These are phyloP conservation scores for Nitzschia palea DNA, from an alignment of 108 stramenopile genomes.

Conservation along the genomic window DNA sequence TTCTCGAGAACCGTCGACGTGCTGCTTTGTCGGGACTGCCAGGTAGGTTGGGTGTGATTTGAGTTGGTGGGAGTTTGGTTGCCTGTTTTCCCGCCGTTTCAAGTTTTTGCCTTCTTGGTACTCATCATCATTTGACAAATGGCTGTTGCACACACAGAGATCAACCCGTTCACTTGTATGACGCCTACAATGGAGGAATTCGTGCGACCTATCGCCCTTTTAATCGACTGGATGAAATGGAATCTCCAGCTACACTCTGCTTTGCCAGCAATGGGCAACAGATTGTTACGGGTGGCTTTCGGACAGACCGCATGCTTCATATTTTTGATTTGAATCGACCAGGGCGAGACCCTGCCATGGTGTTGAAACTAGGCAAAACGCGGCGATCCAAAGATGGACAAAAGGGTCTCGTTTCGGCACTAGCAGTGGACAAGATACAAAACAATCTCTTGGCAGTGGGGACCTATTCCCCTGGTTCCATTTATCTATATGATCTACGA, in stretches of 20 bases:
- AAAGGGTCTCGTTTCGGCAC: slow-evolving; percentile 74
- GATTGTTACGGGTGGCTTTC: slow-evolving; percentile 70
- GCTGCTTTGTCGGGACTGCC: slow-evolving; percentile 48
- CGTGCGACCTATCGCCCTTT: slow-evolving; percentile 80
- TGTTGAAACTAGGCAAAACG: slow-evolving; percentile 70
- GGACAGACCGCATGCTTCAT: slow-evolving; percentile 67
- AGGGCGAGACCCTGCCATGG: slow-evolving; percentile 49
- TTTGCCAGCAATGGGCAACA: slow-evolving; percentile 64
- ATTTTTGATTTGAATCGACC: slow-evolving; percentile 74
- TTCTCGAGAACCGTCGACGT: slow-evolving; percentile 53
- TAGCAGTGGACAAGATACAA: slow-evolving; percentile 33
- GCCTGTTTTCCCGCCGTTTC: not conserved
- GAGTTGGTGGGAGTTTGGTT: not conserved
- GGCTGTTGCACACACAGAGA: slow-evolving; percentile 45
- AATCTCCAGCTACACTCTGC: slow-evolving; percentile 63
- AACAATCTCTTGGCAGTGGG: slow-evolving; percentile 68
- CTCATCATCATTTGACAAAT: not conserved
- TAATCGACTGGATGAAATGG: slow-evolving; percentile 79
- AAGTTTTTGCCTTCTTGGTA: not conserved
- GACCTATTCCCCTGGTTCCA: slow-evolving; percentile 84
- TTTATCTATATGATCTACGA: slow-evolving; percentile 83
- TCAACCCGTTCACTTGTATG: slow-evolving; percentile 78
- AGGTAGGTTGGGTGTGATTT: slow-evolving; percentile 16
- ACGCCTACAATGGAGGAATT: slow-evolving; percentile 74
- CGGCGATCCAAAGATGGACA: slow-evolving; percentile 78